Conservation (phyloP, 768 basidiomycete genomes). For the Pisolithus microcarpus region DNA sequence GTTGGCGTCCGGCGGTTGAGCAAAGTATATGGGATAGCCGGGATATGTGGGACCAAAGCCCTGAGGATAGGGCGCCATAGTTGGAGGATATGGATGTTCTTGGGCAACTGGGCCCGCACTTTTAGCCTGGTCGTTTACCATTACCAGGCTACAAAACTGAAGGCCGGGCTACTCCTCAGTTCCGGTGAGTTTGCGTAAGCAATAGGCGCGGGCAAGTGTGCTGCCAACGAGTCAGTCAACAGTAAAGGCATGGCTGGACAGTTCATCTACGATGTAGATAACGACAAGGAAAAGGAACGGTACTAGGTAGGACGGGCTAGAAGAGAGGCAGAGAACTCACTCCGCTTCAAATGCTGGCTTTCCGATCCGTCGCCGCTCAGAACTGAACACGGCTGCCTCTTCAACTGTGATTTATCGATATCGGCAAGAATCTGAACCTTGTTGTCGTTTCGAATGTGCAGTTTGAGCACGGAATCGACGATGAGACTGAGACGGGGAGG, state of each 20-base stretch:
- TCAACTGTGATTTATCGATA: slow-evolving; percentile 3
- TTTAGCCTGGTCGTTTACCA: slow-evolving; percentile 29
- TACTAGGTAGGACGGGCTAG: background rate
- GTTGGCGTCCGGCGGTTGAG: slow-evolving; percentile 21
- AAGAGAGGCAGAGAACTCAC: slow-evolving; percentile 20
- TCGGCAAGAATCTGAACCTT: slow-evolving; percentile 6
- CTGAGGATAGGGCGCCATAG: slow-evolving; percentile 23
- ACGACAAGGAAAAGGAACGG: background rate
- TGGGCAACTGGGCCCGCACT: slow-evolving; percentile 30
- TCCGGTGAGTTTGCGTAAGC: slow-evolving; percentile 26
- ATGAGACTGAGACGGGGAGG: slow-evolving; percentile 10
- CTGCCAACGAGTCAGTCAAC: slow-evolving; percentile 6
- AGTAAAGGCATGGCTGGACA: background rate
- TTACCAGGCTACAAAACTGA: slow-evolving; percentile 18
- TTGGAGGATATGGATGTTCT: slow-evolving; percentile 25
- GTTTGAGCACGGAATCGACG: slow-evolving; percentile 1
- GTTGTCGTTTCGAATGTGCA: slow-evolving; percentile 7
- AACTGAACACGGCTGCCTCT: slow-evolving; percentile 15
- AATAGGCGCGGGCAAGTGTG: slow-evolving; percentile 19
- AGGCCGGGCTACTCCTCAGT: slow-evolving; percentile 17
- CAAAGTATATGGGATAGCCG: slow-evolving; percentile 28
- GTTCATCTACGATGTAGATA: slow-evolving; percentile 2
- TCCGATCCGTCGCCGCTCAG: slow-evolving; percentile 34
- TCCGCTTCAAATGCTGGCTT: slow-evolving; percentile 32
- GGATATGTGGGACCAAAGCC: slow-evolving; percentile 23